These are phyloP conservation scores for Maudiozyma serrabonitensis DNA, from an alignment of 805 yeast species.

Conservation along the genomic window DNA sequence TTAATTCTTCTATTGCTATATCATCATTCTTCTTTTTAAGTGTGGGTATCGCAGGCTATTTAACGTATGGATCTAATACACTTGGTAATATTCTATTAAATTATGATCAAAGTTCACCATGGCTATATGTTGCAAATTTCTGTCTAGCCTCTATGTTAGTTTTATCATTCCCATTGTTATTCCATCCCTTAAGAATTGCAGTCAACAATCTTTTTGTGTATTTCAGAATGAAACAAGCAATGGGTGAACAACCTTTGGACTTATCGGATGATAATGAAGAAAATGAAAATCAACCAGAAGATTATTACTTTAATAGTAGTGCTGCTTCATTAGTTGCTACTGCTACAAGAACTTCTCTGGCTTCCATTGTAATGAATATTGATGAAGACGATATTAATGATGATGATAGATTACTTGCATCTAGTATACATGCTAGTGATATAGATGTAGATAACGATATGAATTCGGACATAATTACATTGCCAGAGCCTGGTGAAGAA, in stretches of 20 bases:
- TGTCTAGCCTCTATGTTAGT: constrained; percentile 63
- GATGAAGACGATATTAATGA: constrained; percentile 9
- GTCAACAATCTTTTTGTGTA: constrained; percentile 55
- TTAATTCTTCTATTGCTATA: constrained; percentile 38
- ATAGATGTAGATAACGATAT: constrained; percentile 2
- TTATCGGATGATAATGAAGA: constrained; percentile 1
- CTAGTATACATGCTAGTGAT: constrained; percentile 4
- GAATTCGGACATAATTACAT: not conserved
- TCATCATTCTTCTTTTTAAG: constrained; percentile 50
- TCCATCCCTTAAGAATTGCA: constrained; percentile 73
- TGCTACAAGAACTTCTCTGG: not conserved
- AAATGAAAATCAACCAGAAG: constrained; percentile 4
- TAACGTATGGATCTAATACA: constrained; percentile 60
- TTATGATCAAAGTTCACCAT: constrained; percentile 45
- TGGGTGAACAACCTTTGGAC: not conserved
- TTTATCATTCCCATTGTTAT: constrained; percentile 69
- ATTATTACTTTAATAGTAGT: constrained; percentile 1
- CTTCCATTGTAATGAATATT: constrained; percentile 8
- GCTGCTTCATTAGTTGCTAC: not conserved
- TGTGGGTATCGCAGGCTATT: constrained; percentile 62
- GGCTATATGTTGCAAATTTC: constrained; percentile 45
- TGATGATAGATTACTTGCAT: constrained; percentile 3
- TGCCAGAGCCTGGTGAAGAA: constrained; percentile 5
- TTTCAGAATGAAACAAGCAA: constrained; percentile 21
- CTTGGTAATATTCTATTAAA: constrained; percentile 60